A percentile compares a stretch with the other conserved stretches of the same genome.
Evolutionary conservation across 208 protist genomes (phyloP).

Genomic region (Kentomonas sorsogonicus): DNA sequence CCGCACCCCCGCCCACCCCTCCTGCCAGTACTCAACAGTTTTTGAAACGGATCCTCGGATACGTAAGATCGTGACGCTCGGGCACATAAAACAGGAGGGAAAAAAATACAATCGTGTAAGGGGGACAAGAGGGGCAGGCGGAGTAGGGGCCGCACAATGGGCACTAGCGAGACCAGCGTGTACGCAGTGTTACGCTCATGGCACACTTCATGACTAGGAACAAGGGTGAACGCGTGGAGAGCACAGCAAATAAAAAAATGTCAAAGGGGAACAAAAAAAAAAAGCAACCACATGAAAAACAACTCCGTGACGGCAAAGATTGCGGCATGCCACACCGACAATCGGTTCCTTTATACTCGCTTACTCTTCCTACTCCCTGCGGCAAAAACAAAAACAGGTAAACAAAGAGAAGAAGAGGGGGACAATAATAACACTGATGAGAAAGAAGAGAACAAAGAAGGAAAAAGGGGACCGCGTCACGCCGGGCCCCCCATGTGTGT

Average conservation of each 20-base stretch:
- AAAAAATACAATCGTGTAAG: slow-evolving; percentile 7
- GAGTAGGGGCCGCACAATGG: neutral
- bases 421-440: neutral
- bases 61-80: too few species aligned
- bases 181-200: neutral
- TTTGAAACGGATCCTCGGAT: too few species aligned
- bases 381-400: slow-evolving; percentile 4
- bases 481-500: too few species aligned
- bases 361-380: too few species aligned
- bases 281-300: neutral
- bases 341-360: too few species aligned
- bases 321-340: neutral
- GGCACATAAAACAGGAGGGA: slow-evolving; percentile 6
- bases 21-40: too few species aligned
- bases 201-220: neutral
- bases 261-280: slow-evolving; percentile 13
- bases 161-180: too few species aligned
- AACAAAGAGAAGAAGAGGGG: slow-evolving; percentile 1
- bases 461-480: too few species aligned
- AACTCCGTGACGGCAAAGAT: neutral
- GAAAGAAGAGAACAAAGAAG: too few species aligned
- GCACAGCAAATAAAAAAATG: slow-evolving; percentile 11
- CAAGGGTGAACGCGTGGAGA: slow-evolving; percentile 8
- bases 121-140: neutral
- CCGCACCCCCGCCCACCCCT: too few species aligned